Base-by-base conservation (phyloP, 2,329 filamentous ascomycete species). In the Fusarium udum region DNA sequence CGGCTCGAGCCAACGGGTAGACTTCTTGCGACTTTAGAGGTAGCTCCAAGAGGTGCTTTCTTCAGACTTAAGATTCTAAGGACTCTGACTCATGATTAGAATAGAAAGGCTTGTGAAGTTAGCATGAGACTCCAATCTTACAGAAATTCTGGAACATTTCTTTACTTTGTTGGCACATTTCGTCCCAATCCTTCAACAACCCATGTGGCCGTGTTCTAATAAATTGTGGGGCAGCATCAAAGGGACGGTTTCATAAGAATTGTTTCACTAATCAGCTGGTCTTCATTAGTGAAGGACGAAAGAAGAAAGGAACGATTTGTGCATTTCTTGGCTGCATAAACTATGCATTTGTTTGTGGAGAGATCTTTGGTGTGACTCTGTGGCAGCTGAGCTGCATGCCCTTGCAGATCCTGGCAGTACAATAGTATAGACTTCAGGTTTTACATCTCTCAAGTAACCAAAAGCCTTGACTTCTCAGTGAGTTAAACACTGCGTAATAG, bases 241-340 rank as follows among this genome's bases (percentile, higher is more conserved):
- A 28, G 26, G 39, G 20, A 59, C 14, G 32, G 52, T 59, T 63
- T 48, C 42, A 59, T n/a, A 11, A 43, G 34, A 12, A 45, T 16
- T 34, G 42, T 61, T 63, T 63, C 42, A 60, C 24, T 31, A 28
- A 34, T 39, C 28, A 40, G 43, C 28, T 46, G 58, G 22, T 20
- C 32, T 64, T 62, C 18, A n/a, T 61, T 42, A 28, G 20, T 39
- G 34, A 52, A 37, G 5, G 18, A 24, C 20, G 28, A 39, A 55
- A 49, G 20, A 34, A 34, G 45, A 45, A 49, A 43, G 48, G 32
- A 24, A 31, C 34, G 28, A 24, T 34, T 31, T 32, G n/a, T 34
- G 43, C 26, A 62, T 28, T 20, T 63, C 58, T 63, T 65, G 62
- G 66, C 60, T 70, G 59, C 66, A 69, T 69, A 65, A 42, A 18